Evolutionary conservation across 2,329 filamentous ascomycete genomes (phyloP).

Genomic region (Hypoxylon rubiginosum): DNA sequence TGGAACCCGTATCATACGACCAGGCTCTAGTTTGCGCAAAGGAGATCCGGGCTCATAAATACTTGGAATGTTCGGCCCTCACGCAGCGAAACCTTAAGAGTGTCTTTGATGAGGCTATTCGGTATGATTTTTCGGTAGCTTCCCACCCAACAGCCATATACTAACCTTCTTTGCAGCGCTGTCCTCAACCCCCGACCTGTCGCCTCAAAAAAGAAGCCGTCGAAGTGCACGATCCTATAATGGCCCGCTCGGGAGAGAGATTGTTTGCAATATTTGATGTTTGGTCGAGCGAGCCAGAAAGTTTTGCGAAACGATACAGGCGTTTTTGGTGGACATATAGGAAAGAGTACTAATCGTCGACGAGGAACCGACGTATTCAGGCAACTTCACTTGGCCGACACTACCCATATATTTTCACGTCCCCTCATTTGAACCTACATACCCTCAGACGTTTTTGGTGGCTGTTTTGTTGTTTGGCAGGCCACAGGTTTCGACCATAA

Average conservation of each 20-base stretch:
- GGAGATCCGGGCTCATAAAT: slow-evolving; percentile 96
- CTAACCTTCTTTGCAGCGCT: slow-evolving; percentile 63
- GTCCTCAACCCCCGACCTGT: slow-evolving; percentile 77
- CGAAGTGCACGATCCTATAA: slow-evolving; percentile 79
- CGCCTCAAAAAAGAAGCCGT: slow-evolving; percentile 70
- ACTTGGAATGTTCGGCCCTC: slow-evolving; percentile 96
- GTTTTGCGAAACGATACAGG: slow-evolving; percentile 49
- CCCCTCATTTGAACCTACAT: slow-evolving; percentile 49
- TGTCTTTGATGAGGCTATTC: slow-evolving; percentile 98
- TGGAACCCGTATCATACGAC: slow-evolving; percentile 97
- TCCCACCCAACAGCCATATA: slow-evolving; percentile 14
- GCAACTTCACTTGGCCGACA: slow-evolving; percentile 45
- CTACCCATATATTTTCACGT: slow-evolving; percentile 47
- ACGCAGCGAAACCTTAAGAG: slow-evolving; percentile 98
- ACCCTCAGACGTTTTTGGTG: slow-evolving; percentile 43
- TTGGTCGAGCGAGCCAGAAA: slow-evolving; percentile 45
- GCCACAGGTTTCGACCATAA: slow-evolving; percentile 21
- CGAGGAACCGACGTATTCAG: slow-evolving; percentile 47
- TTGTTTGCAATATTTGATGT: slow-evolving; percentile 40
- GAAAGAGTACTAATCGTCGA: slow-evolving; percentile 48
- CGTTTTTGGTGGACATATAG: slow-evolving; percentile 53
- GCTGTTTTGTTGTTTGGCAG: slow-evolving; percentile 33
- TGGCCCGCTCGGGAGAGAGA: slow-evolving; percentile 32
- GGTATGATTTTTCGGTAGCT: slow-evolving; percentile 69
- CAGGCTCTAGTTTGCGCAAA: slow-evolving; percentile 90